Base-by-base conservation (phyloP, 1,139 yeast species). In the Debaryomycetaceae sp. region DNA sequence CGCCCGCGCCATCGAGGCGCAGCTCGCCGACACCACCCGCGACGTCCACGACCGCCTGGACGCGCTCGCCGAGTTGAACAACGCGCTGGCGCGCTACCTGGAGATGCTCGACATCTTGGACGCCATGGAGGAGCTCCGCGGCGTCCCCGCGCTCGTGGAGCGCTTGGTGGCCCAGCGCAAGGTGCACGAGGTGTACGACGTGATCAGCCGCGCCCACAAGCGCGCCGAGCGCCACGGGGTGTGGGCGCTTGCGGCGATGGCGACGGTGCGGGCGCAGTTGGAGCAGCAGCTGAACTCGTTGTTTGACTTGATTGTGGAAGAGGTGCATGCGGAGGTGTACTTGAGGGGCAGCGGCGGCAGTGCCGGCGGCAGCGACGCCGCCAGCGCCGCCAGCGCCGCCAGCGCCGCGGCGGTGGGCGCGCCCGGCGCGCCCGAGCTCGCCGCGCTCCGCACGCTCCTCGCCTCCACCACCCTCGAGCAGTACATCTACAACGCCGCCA, bases 281-380 rank as follows among this genome's bases (percentile, higher is more conserved):
- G 75, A 75, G 30, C 51, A 69, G 5, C 95, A 84, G 45, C 76
- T 79, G 25, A 78, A 65, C 47, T 69, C 71, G 32, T 56, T 89
- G 28, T 82, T 83, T 46, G 86, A 81, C 35, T 77, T 77, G 47
- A 62, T 88, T 17, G 63, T 85, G 14, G 95, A 84, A 41, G 96
- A 88, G 49, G 60, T 88, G 26, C 81, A 78, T 39, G 74, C 70
- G 35, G 83, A 85, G 37, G 63, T 88, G 13, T 89, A 84, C 49
- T 15, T 30, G 23, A 30, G 27, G 21, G 18, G 19, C n/a, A 8
- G 8, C 5, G 23, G 28, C 16, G 16, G 12, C 5, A 11, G 28
- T 14, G 25, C 23, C 15, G 20, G 27, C 13, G 20, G 26, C 9
- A 15, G 5, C 6, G 14, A 7, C 10, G 29, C 29, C 11, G 13